These are phyloP conservation scores for Saturnispora kantuleensis DNA, from an alignment of 805 yeast genomes.

Conservation along the genomic window DNA sequence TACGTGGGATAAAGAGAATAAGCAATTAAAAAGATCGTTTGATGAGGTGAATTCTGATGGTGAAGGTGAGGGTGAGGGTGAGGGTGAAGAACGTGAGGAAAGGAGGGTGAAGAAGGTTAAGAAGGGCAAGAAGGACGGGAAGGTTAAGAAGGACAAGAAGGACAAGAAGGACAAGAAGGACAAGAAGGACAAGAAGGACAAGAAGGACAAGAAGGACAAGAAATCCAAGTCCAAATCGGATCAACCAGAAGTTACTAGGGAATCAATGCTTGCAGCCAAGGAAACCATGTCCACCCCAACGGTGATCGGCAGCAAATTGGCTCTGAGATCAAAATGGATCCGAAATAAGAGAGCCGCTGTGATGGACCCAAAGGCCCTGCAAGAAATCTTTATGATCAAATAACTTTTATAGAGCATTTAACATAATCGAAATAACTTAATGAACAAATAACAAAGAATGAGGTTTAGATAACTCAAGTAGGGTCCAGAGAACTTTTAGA, in stretches of 20 bases:
- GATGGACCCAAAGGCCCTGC: constrained; percentile 77
- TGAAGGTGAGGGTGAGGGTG: constrained; percentile 9
- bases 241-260: constrained; percentile 25
- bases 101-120: constrained; percentile 22
- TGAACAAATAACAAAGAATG: neutral
- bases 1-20: constrained; percentile 63
- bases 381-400: constrained; percentile 82
- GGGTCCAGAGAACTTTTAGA: neutral
- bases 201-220: constrained; percentile 16
- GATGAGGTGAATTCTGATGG: constrained; percentile 12
- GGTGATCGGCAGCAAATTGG: constrained; percentile 43
- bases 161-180: constrained; percentile 24
- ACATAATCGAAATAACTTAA: neutral
- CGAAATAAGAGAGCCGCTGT: constrained; percentile 87
- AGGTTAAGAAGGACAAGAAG: constrained; percentile 21
- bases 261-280: constrained; percentile 33
- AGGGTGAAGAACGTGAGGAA: constrained; percentile 7
- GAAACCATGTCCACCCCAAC: constrained; percentile 20
- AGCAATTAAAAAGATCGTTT: constrained; percentile 23
- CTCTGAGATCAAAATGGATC: constrained; percentile 81
- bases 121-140: constrained; percentile 20
- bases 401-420: constrained; percentile 8
- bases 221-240: neutral
- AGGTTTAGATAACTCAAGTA: neutral
- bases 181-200: constrained; percentile 19